Base-by-base conservation (phyloP, 2,329 filamentous ascomycete genomes). In the Elsinoe necatrix region DNA sequence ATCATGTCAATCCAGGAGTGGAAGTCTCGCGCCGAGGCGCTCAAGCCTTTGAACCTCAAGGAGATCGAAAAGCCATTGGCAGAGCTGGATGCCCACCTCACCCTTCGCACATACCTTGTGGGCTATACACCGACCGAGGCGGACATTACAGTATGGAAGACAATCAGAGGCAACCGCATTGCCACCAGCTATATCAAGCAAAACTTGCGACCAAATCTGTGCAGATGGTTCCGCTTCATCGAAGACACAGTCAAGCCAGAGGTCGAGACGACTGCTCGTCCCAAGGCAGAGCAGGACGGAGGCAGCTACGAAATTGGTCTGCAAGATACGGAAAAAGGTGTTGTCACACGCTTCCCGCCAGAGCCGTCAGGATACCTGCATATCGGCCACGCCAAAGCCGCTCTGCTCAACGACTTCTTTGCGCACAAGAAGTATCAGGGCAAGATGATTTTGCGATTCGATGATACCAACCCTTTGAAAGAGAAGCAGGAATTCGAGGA, bases 401-500 rank as follows among this genome's bases (percentile, higher is more conserved):
- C 90, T 4, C 79, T 95, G 56, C 82, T 97, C 57, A 95, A 93
- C 75, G 91, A 97, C 71, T 97, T 95, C 78, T 97, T 97, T 65
- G 92, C 90, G 43, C 90, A 96, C 72, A 86, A 90, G 70, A 87
- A 89, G 64, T 95, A 95, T 77, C 85, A 92, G 59, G 93, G 93
- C 66, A 95, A 86, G 66, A 79, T 98, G 65, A 84, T 95, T 59
- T 82, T 97, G 51, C 87, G 93, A 59, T 93, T 98, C 67, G 93
- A 98, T 69, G 93, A 98, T 68, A 98, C 93, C 57, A 98, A 98
- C 73, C 93, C 93, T 6, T 85, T 87, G 59, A 97, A 97, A 72
- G 93, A 98, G 78, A 96, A 95, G 77, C 84, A 92, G 70, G 93
- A 97, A 75, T 98, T 86, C 70, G 86, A 97, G 70, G 90, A 97